Percentiles rank a stretch among this genome's conserved stretches.
Evolutionary conservation across 768 basidiomycete genomes (phyloP).

Genomic region (Tricholomella constricta): DNA sequence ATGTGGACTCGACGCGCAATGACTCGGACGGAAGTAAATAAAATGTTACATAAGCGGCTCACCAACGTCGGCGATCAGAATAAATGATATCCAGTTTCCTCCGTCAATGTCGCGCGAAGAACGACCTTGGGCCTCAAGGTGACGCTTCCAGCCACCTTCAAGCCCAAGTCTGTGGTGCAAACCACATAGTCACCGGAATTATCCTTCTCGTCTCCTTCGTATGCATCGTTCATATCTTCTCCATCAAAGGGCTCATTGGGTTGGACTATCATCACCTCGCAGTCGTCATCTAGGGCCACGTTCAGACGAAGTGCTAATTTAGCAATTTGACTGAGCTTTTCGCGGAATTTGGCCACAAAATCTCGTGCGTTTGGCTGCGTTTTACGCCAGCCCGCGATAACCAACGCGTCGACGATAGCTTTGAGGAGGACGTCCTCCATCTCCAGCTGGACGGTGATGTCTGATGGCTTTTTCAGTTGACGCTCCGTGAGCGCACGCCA

Average conservation of each 20-base stretch:
- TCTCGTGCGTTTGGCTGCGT: constrained; percentile 3
- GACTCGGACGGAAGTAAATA: too few relatives aligned
- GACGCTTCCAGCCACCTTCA: constrained; percentile 19
- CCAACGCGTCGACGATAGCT: constrained; percentile 23
- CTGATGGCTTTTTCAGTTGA: constrained; percentile 22
- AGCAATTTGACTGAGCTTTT: constrained; percentile 25
- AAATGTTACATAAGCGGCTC: not conserved
- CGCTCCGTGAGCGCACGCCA: constrained; percentile 31
- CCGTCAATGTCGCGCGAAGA: constrained; percentile 19
- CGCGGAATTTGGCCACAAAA: constrained; percentile 9
- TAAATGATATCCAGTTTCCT: constrained; percentile 7
- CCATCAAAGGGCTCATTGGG: constrained; percentile 29
- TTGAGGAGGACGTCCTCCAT: constrained; percentile 12
- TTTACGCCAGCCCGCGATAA: constrained; percentile 30
- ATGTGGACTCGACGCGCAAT: too few relatives aligned
- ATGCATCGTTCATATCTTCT: constrained; percentile 32
- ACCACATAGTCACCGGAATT: constrained; percentile 26
- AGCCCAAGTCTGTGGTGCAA: constrained; percentile 35
- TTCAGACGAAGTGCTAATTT: constrained; percentile 34
- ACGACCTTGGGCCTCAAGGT: constrained; percentile 33
- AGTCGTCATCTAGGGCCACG: constrained; percentile 24
- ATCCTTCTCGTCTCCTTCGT: constrained; percentile 17
- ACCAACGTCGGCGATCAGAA: not conserved
- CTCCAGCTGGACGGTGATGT: constrained; percentile 18
- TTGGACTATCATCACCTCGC: constrained; percentile 27